A percentile compares a stretch with the other conserved stretches of the same genome.
phyloP scores from a whole-genome alignment of 345 rosid genomes.

The Citrus reticulata region DNA sequence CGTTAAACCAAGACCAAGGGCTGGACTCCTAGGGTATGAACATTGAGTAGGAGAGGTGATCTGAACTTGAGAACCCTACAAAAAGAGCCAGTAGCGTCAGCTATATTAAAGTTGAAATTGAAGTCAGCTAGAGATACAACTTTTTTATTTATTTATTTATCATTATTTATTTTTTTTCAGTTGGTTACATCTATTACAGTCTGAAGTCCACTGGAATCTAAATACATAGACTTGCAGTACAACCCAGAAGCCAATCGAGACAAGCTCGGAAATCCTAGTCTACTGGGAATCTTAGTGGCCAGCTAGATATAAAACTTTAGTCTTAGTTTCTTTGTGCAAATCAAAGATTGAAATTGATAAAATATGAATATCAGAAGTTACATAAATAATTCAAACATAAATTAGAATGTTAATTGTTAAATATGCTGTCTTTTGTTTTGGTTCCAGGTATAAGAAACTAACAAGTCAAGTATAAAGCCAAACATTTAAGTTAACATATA shows the following conservation, averaged over 20 bases:
- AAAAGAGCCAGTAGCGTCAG: neutral
- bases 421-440: neutral
- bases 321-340: neutral
- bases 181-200: too few species aligned
- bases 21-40: conserved; percentile 68
- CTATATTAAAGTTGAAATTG: neutral
- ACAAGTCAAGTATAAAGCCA: neutral
- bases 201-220: too few species aligned
- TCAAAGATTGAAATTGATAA: neutral
- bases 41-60: conserved; percentile 43
- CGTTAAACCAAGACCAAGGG: conserved; percentile 62
- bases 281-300: too few species aligned
- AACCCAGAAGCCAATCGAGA: too few species aligned
- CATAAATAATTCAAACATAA: neutral
- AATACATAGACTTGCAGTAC: too few species aligned
- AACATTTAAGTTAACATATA: neutral
- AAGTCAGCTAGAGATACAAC: neutral
- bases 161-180: too few species aligned
- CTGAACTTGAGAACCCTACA: conserved; percentile 64
- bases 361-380: neutral
- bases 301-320: neutral
- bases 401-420: too few species aligned
- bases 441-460: neutral
- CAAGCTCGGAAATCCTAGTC: too few species aligned
- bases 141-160: neutral